These are phyloP conservation scores for Fusarium musae DNA, from an alignment of 2,329 filamentous ascomycete species.

Conservation along the genomic window DNA sequence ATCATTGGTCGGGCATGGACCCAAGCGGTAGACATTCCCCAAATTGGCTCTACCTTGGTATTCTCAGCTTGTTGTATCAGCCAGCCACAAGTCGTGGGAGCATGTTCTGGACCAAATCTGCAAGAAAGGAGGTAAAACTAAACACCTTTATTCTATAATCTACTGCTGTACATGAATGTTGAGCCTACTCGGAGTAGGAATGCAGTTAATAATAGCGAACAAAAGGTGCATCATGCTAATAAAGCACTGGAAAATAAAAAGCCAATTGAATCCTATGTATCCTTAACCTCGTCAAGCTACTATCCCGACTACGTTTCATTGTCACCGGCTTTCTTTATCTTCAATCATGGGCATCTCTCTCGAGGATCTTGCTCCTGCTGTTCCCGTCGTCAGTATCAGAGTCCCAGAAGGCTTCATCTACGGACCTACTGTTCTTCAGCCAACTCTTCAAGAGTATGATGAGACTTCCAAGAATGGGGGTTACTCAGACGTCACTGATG, in stretches of 20 bases:
- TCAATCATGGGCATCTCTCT: not conserved
- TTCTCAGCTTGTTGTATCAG: not conserved
- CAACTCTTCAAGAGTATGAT: not conserved
- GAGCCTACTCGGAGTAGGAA: fast-evolving
- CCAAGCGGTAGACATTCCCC: not conserved
- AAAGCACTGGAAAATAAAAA: not conserved
- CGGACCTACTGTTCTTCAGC: not conserved
- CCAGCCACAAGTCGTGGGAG: not conserved
- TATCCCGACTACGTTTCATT: not conserved
- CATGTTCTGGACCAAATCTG: not conserved
- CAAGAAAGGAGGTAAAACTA: fast-evolving
- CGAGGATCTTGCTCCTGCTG: not conserved
- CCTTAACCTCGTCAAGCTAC: not conserved
- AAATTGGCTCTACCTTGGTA: not conserved
- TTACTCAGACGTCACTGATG: not conserved
- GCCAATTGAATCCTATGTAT: fast-evolving
- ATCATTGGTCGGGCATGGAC: not conserved
- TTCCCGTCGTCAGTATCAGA: not conserved
- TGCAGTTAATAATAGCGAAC: not conserved
- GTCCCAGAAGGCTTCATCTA: not conserved
- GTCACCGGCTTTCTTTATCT: fast-evolving
- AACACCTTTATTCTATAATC: not conserved
- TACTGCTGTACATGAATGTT: fast-evolving
- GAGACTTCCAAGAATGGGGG: not conserved
- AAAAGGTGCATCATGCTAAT: fast-evolving